phyloP scores from a whole-genome alignment of 2,329 filamentous ascomycete species.

The Colletotrichum destructivum region DNA sequence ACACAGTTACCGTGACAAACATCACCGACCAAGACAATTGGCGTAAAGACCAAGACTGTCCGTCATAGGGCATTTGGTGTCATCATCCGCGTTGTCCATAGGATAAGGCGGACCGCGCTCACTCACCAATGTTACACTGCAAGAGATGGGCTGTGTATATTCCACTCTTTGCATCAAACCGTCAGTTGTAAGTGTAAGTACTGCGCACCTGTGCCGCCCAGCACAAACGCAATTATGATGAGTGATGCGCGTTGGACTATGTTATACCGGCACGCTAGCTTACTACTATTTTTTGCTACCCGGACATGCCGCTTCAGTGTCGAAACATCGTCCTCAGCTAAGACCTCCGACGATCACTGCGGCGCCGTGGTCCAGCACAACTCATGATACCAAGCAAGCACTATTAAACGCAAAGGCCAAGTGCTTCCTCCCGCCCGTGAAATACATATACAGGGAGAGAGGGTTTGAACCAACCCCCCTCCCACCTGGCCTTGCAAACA shows the following conservation, averaged over 20 bases:
- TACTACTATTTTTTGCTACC: not conserved
- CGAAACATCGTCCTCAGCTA: too few species aligned
- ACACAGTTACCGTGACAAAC: not conserved
- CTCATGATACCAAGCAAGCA: constrained; percentile 46
- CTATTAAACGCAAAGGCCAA: constrained; percentile 54
- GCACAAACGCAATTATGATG: not conserved
- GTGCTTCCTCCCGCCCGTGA: constrained; percentile 49
- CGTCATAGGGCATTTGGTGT: not conserved
- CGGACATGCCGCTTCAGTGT: not conserved
- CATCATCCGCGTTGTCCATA: not conserved
- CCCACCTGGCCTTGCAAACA: not conserved
- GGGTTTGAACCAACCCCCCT: constrained; percentile 4
- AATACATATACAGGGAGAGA: constrained; percentile 27
- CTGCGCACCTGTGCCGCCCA: too few species aligned
- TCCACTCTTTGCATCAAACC: not conserved
- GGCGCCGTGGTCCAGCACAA: constrained; percentile 41
- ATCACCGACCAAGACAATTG: not conserved
- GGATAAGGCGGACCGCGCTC: not conserved
- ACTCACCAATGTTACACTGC: not conserved
- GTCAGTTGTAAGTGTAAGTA: not conserved
- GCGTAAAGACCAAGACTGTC: not conserved
- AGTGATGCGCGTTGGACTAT: not conserved
- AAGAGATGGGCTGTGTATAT: not conserved
- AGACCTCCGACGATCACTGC: constrained; percentile 22
- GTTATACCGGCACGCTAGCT: not conserved